Conservation (phyloP, 352 stramenopile genomes). For the Globisporangium viniferum region DNA sequence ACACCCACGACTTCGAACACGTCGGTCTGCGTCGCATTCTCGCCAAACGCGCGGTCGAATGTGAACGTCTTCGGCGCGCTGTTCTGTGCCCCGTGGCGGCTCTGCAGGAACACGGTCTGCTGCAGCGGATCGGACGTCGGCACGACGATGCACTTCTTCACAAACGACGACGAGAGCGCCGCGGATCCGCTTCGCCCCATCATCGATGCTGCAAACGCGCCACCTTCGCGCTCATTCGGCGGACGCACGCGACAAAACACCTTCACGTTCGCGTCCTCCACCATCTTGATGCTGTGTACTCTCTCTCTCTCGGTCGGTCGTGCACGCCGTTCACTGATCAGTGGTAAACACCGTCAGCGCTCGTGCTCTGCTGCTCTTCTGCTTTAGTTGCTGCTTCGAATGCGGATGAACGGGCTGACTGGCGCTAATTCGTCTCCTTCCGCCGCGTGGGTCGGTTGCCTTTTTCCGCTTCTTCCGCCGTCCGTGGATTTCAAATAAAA, state of each 20-base stretch:
- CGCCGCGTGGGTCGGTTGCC: background rate
- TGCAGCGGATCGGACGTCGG: slow-evolving; percentile 35
- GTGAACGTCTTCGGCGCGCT: slow-evolving; percentile 67
- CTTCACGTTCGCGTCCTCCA: slow-evolving; percentile 69
- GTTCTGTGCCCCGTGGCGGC: slow-evolving; percentile 29
- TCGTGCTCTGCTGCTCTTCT: background rate
- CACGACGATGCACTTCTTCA: slow-evolving; percentile 69
- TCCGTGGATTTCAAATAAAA: background rate
- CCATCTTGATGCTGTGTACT: slow-evolving; percentile 34
- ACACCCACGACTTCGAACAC: slow-evolving; percentile 87
- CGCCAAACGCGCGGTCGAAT: slow-evolving; percentile 91
- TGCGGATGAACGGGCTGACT: background rate
- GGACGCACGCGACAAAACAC: slow-evolving; percentile 87
- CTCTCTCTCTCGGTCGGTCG: background rate
- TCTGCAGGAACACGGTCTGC: slow-evolving; percentile 61
- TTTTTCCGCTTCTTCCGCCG: background rate
- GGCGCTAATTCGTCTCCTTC: background rate
- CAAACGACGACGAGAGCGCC: slow-evolving; percentile 20
- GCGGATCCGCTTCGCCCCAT: background rate
- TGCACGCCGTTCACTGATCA: too few relatives aligned
- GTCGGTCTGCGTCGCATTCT: slow-evolving; percentile 87
- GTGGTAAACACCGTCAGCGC: background rate
- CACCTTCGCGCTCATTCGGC: slow-evolving; percentile 71
- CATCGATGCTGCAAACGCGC: slow-evolving; percentile 16
- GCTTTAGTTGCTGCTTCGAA: background rate